Percentiles rank a stretch among this genome's conserved stretches.
These are phyloP conservation scores for Kernera saxatilis DNA, from an alignment of 345 rosid genomes.

Conservation along the genomic window DNA sequence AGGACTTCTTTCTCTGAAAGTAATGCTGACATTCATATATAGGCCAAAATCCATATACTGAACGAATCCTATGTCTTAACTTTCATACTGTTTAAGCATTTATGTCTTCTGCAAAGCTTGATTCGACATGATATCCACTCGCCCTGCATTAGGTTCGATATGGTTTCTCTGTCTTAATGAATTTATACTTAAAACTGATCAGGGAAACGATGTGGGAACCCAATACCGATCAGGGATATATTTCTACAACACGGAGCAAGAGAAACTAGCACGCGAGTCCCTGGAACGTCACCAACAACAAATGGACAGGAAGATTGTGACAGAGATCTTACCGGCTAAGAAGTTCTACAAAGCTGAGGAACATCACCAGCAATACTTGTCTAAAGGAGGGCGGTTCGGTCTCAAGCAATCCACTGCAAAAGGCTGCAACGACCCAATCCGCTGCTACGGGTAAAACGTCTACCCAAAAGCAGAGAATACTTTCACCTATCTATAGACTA, in stretches of 20 bases:
- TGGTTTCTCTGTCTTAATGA: neutral
- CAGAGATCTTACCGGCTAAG: conserved; percentile 86
- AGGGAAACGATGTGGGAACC: conserved; percentile 91
- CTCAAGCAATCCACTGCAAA: conserved; percentile 66
- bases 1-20: neutral
- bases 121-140: neutral
- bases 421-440: conserved; percentile 87
- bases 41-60: neutral
- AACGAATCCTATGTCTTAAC: neutral
- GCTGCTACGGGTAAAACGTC: conserved; percentile 68
- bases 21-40: neutral
- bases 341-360: conserved; percentile 90
- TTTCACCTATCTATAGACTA: neutral
- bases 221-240: conserved; percentile 92
- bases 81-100: neutral
- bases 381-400: conserved; percentile 89
- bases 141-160: neutral
- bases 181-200: neutral
- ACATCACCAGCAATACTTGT: conserved; percentile 87
- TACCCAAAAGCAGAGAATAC: neutral
- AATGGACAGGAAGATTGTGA: conserved; percentile 60
- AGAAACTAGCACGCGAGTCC: conserved; percentile 64
- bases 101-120: neutral
- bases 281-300: conserved; percentile 54
- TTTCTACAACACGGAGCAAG: conserved; percentile 70